Evolutionary conservation across 257 asterid species (phyloP), one percentile per base, ranked within the genome.

Genomic region (Jasminum sambac): DNA sequence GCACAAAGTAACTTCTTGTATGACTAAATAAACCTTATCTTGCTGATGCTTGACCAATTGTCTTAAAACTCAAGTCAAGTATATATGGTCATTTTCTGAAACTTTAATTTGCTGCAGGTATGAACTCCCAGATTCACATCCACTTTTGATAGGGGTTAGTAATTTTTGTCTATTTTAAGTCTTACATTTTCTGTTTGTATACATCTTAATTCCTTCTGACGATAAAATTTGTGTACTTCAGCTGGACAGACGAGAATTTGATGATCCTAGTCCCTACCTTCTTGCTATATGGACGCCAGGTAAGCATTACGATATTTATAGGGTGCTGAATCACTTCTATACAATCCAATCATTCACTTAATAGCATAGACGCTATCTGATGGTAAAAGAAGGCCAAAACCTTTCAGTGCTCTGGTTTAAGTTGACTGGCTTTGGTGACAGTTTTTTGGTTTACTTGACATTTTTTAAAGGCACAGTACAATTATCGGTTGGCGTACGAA

Each of bases 211-310:
- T 76, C 30, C 30, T 19, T 62, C 80, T 87, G 70, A 81, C 78
- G 25, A 30, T 62, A 62, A 64, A 68, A 61, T 17, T 69, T 74
- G 43, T 40, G 72, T 71, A 67, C 40, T 76, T 59, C 69, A 95
- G 99, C 75, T 89, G 90, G 96, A 95, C 81, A 81, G 84, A 80
- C 90, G 97, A 82, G 97, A 95, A 75, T 87, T 86, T 21, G 98
- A 91, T 81, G 99, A 95, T 81, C 96, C 98, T 74, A 88, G 94
- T 77, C 98, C 99, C 0, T 91, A 95, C 86, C 96, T 95, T 76
- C 87, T 95, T 37, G 98, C 98, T 59, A 86, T 95, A 80, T 95
- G 99, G 99, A 87, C 90, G 69, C 98, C 99, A 63, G 99, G 99
- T 95, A 85, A 16, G 73, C 66, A 67, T 17, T 42, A 70, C 61